Base-by-base conservation (phyloP, 1,284 basidiomycete species). In the Pseudomicrostroma phylloplanum region DNA sequence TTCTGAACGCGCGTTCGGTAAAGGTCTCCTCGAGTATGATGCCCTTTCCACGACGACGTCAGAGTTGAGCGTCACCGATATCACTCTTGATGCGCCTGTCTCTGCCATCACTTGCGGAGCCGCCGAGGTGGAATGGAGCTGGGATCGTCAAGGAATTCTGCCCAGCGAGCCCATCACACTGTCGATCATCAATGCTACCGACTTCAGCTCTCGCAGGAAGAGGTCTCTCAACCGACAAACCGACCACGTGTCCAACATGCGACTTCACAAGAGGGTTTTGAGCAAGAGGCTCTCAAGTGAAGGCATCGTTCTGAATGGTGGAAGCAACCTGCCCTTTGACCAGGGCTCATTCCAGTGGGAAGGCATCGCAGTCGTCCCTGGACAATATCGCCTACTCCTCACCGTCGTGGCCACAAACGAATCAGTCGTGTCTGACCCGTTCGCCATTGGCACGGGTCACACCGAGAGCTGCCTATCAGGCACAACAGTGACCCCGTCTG, bases 351-450 rank as follows among this genome's bases (percentile, higher is more conserved):
- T 23, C 51, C n/a, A 26, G 21, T 54, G 51, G 51, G 2, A 19
- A 13, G 13, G 13, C 15, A 25, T 54, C 51, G 25, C 19, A 13
- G 25, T 54, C 26, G 21, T 15, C 4, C 17, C 51, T 7, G 51
- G 51, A 21, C 25, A 15, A 26, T 54, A 54, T 25, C 51, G 51
- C 21, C 51, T 54, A 19, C 51, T 54, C 25, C 51, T 54, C 3
- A 54, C 51, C 25, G 23, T 54, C 13, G 21, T 54, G 7, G 19
- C 51, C 13, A 23, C 51, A 3, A 25, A 25, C 21, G 15, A 17
- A 13, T 54, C 51, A 8, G 51, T 54, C 51, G 51, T 54, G 2
- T 54, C 51, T 7, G 51, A 54, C 25, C 51, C 51, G 2, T 54
- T 54, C 25, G 13, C 51, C 51, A 19, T 54, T 25, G 21, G 17